Evolutionary conservation across 352 stramenopile genomes (phyloP).

Genomic region (Thraustotheca clavata): DNA sequence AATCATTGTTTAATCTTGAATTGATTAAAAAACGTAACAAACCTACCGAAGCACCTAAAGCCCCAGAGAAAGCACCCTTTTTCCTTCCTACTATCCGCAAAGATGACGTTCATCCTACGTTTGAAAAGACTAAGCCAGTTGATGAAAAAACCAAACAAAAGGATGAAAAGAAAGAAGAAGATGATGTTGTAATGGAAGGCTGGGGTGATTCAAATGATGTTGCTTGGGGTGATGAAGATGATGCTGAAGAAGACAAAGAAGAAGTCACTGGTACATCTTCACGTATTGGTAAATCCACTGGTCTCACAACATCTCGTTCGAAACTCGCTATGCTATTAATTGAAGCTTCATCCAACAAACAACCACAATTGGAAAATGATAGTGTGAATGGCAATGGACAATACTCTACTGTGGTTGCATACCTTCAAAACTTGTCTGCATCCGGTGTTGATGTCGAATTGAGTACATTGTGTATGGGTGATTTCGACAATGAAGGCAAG

Average conservation of each 20-base stretch:
- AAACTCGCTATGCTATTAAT: slow-evolving; percentile 52
- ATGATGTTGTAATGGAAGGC: slow-evolving; percentile 37
- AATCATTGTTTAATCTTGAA: slow-evolving; percentile 88
- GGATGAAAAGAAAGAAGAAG: slow-evolving; percentile 18
- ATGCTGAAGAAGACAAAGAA: slow-evolving; percentile 25
- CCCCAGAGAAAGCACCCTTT: slow-evolving; percentile 91
- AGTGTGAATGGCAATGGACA: slow-evolving; percentile 20
- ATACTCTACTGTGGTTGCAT: slow-evolving; percentile 39
- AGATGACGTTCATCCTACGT: slow-evolving; percentile 68
- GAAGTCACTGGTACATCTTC: slow-evolving; percentile 30
- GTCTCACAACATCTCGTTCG: slow-evolving; percentile 62
- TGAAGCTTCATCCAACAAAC: slow-evolving; percentile 24
- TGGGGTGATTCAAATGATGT: slow-evolving; percentile 63
- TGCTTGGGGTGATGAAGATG: slow-evolving; percentile 48
- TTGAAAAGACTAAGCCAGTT: slow-evolving; percentile 34
- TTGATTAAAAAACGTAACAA: slow-evolving; percentile 96
- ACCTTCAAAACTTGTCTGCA: slow-evolving; percentile 67
- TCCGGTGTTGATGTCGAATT: slow-evolving; percentile 72
- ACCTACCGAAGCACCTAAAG: slow-evolving; percentile 90
- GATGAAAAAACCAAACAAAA: neutral
- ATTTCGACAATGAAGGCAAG: slow-evolving; percentile 71
- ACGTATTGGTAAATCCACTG: slow-evolving; percentile 58
- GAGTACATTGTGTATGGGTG: slow-evolving; percentile 76
- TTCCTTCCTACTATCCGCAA: slow-evolving; percentile 90
- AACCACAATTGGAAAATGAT: neutral